Evolutionary conservation across 495 filamentous ascomycete species (phyloP), one percentile per base, ranked within the genome.

Genomic region (Podospora pseudocomata): DNA sequence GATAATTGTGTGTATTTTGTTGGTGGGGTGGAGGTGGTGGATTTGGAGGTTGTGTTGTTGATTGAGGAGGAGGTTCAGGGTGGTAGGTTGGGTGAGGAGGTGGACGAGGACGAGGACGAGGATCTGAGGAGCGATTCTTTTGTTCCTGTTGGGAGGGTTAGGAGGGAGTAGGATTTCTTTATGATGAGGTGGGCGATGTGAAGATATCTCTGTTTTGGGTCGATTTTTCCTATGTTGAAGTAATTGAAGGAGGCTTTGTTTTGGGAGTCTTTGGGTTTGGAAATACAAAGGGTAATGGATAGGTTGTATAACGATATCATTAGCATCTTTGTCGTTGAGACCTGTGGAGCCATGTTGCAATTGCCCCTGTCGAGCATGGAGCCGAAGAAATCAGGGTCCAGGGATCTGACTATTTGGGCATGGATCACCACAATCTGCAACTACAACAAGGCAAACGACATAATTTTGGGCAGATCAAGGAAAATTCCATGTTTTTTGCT

Each of bases 1-100:
- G 55, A 58, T 58, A 58, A 58, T 13, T 58, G 55, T 18, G 7
- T 58, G 55, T 58, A 58, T 18, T 58, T 58, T 23, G n/a, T 58
- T 19, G 55, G 55, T 1, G n/a, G 23, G n/a, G 23, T 18, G 4
- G 55, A 58, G n/a, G 55, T 58, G n/a, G n/a, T 26, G n/a, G 55
- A 58, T 58, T 58, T 58, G 55, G 55, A 58, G 19, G 39, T 49
- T 49, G 39, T 18, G 7, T 23, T 20, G 55, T 58, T 26, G 19
- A 20, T 58, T 58, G 55, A 26, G 55, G 23, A 26, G 55, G 55
- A 58, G 15, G 39, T 13, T 5, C 9, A 16, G 39, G 39, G 5
- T 49, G 5, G 5, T 13, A 49, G 13, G 13, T 13, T 49, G 39
- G 39, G 39, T 13, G 39, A 16, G 39, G 39, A 49, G 7, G 39